phyloP scores from a whole-genome alignment of 768 basidiomycete species.

The Termitomyces sp. region DNA sequence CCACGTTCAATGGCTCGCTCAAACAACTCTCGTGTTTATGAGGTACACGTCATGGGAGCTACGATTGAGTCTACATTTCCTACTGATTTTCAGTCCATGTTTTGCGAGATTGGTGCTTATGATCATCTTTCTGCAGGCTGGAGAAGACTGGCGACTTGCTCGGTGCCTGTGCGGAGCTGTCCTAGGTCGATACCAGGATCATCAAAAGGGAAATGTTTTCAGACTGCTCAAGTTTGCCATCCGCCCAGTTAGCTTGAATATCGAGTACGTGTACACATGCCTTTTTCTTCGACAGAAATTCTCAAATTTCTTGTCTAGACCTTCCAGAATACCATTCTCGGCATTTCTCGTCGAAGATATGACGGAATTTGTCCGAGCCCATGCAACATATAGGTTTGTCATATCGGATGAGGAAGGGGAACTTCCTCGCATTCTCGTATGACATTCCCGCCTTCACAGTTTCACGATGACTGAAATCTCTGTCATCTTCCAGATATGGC shows the following conservation, averaged over 20 bases:
- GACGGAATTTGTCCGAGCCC: slow-evolving; percentile 86
- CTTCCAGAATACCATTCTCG: slow-evolving; percentile 58
- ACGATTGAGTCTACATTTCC: slow-evolving; percentile 79
- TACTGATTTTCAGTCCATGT: slow-evolving; percentile 11
- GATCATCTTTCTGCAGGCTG: slow-evolving; percentile 33
- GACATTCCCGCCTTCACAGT: slow-evolving; percentile 18
- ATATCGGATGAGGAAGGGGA: slow-evolving; percentile 86
- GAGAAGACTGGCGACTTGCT: slow-evolving; percentile 59
- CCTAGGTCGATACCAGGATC: slow-evolving; percentile 64
- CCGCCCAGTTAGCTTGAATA: slow-evolving; percentile 54
- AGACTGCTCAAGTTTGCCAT: slow-evolving; percentile 84
- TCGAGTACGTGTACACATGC: slow-evolving; percentile 48
- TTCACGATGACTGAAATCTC: not conserved
- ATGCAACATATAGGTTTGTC: slow-evolving; percentile 90
- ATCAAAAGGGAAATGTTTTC: slow-evolving; percentile 41
- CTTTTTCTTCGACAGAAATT: not conserved
- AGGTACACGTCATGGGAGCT: slow-evolving; percentile 80
- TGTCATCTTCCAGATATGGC: slow-evolving; percentile 64
- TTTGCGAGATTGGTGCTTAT: slow-evolving; percentile 3
- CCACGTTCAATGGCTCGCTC: slow-evolving; percentile 40
- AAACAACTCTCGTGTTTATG: slow-evolving; percentile 83
- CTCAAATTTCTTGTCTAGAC: slow-evolving; percentile 21
- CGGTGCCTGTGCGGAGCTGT: slow-evolving; percentile 83
- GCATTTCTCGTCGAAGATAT: slow-evolving; percentile 92
- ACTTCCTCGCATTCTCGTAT: slow-evolving; percentile 69